Percentiles rank a stretch among this genome's conserved stretches.
These are phyloP conservation scores for Leccinum cinnamomeum DNA, from an alignment of 1,284 basidiomycete species.

Conservation along the genomic window DNA sequence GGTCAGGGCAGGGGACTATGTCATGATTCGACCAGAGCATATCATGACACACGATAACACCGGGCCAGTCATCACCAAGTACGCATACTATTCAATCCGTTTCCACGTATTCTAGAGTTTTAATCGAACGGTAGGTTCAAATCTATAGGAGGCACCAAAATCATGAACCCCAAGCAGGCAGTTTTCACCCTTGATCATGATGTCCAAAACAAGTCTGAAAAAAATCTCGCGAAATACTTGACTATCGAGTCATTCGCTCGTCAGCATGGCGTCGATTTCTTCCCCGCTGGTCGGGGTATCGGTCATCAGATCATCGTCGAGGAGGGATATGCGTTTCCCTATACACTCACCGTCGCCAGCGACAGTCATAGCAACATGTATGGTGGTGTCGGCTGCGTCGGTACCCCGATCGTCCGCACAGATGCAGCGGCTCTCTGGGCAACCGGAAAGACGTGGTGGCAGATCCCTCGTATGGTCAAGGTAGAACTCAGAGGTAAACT, in stretches of 20 bases:
- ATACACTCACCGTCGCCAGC: slow-evolving; percentile 91
- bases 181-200: slow-evolving; percentile 99
- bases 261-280: slow-evolving; percentile 89
- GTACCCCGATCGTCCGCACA: slow-evolving; percentile 94
- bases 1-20: slow-evolving; percentile 96
- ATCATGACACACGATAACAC: slow-evolving; percentile 99
- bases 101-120: not conserved
- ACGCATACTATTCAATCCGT: slow-evolving; percentile 27
- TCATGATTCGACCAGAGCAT: slow-evolving; percentile 97
- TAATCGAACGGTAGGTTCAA: slow-evolving; percentile 67
- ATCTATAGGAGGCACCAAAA: slow-evolving; percentile 88
- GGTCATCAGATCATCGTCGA: slow-evolving; percentile 95
- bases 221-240: slow-evolving; percentile 93
- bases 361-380: slow-evolving; percentile 99
- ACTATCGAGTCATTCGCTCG: slow-evolving; percentile 92
- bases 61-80: slow-evolving; percentile 96
- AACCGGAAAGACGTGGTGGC: slow-evolving; percentile 99
- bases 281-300: slow-evolving; percentile 97
- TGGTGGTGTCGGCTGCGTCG: slow-evolving; percentile 95
- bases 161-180: slow-evolving; percentile 81
- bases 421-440: slow-evolving; percentile 98
- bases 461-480: slow-evolving; percentile 95
- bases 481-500: slow-evolving; percentile 88
- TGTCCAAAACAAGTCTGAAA: slow-evolving; percentile 94
- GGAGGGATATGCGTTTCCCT: slow-evolving; percentile 94